These are phyloP conservation scores for Pharus latifolius DNA, from an alignment of 176 grass and related monocot species.

Conservation along the genomic window DNA sequence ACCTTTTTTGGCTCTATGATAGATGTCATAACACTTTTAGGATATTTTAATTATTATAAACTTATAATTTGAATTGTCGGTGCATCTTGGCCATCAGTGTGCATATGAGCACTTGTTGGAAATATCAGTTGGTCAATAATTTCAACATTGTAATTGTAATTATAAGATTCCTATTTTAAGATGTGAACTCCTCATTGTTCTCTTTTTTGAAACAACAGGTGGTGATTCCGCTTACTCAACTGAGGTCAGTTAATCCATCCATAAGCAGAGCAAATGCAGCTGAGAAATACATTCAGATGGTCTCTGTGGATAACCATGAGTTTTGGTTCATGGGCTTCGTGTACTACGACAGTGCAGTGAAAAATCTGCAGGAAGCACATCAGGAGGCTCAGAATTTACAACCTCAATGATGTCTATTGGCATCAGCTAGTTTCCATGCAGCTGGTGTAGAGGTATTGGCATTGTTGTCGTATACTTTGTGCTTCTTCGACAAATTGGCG, in stretches of 20 bases:
- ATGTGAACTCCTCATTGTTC: background rate
- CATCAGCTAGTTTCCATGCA: no score
- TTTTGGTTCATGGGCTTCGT: constrained; percentile 99
- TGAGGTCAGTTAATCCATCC: constrained; percentile 64
- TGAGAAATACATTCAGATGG: constrained; percentile 94
- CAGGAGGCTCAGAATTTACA: constrained; percentile 28
- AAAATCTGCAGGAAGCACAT: constrained; percentile 70
- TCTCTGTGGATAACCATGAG: constrained; percentile 83
- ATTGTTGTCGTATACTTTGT: constrained; percentile 13
- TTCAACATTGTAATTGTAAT: background rate
- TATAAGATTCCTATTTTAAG: background rate
- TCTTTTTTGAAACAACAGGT: constrained; percentile 35
- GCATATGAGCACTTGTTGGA: background rate
- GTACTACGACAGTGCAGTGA: constrained; percentile 86
- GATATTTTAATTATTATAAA: no score
- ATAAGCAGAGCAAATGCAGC: constrained; percentile 62
- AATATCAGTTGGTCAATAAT: background rate
- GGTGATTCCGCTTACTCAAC: constrained; percentile 59
- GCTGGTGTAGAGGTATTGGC: no score
- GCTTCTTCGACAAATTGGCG: constrained; percentile 3
- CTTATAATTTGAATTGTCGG: no score
- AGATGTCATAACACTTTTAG: no score
- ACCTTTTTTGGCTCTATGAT: no score
- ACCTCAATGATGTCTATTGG: constrained; percentile 28
- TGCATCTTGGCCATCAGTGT: background rate